These are phyloP conservation scores for Aspergillus flavus DNA, from an alignment of 2,329 filamentous ascomycete genomes.

Conservation along the genomic window DNA sequence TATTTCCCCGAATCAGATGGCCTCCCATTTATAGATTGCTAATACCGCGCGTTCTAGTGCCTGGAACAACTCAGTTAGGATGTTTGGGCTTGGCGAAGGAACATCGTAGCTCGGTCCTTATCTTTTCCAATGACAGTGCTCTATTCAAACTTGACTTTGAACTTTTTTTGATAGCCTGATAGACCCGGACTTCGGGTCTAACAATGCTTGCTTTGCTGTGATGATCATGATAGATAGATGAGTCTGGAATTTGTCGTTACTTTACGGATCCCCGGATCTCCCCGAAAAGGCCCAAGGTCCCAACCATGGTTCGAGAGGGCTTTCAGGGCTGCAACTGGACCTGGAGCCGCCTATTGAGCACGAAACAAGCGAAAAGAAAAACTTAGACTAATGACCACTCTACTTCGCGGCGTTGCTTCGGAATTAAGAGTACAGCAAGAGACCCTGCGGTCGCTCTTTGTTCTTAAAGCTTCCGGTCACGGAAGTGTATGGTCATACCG, in stretches of 20 bases:
- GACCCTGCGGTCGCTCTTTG: background rate
- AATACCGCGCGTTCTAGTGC: constrained; percentile 48
- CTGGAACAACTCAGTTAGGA: constrained; percentile 77
- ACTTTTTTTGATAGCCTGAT: background rate
- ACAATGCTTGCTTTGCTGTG: background rate
- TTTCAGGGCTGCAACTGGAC: background rate
- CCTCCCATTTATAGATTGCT: constrained; percentile 20
- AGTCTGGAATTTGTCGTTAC: constrained; percentile 2
- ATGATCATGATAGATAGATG: constrained; percentile 3
- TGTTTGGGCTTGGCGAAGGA: constrained; percentile 71
- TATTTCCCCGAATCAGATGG: constrained; percentile 19
- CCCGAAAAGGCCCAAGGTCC: background rate
- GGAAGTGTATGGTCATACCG: background rate
- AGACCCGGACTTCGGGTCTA: background rate
- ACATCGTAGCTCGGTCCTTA: constrained; percentile 7
- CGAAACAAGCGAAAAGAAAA: constrained; percentile 1
- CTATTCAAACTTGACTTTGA: constrained; percentile 1
- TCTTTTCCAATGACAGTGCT: background rate
- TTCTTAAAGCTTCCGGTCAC: background rate
- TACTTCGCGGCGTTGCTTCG: background rate
- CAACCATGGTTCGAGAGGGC: constrained; percentile 1
- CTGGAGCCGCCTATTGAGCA: background rate
- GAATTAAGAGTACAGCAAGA: background rate
- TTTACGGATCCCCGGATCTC: constrained; percentile 2
- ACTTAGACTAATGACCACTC: background rate